phyloP scores from a whole-genome alignment of 257 asterid genomes.

The Solanum ossicruentum region DNA sequence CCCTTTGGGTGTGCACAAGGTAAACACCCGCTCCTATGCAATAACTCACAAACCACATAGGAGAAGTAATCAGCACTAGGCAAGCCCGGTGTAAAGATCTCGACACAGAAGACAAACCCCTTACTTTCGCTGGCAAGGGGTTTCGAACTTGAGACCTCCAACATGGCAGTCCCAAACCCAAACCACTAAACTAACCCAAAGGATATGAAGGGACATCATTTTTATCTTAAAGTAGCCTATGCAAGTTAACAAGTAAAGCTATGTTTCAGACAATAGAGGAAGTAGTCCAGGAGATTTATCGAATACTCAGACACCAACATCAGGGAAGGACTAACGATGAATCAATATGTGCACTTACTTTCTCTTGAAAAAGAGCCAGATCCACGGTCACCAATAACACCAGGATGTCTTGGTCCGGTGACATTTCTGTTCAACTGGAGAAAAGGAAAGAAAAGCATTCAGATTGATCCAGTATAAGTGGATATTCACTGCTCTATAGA shows the following conservation, averaged over 20 bases:
- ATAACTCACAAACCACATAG: too few relatives aligned
- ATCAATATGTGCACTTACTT: conserved; percentile 43
- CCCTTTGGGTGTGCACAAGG: too few relatives aligned
- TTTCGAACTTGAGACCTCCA: too few relatives aligned
- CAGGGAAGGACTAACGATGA: not conserved
- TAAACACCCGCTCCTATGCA: too few relatives aligned
- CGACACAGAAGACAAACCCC: too few relatives aligned
- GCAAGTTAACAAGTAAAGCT: not conserved
- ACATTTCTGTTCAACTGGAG: conserved; percentile 78
- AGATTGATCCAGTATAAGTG: not conserved
- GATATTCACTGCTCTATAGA: not conserved
- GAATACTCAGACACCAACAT: not conserved
- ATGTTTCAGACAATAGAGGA: not conserved
- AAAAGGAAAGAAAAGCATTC: not conserved
- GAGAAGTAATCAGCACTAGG: too few relatives aligned
- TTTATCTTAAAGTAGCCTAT: not conserved
- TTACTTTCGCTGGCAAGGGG: too few relatives aligned
- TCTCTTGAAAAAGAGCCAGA: conserved; percentile 97
- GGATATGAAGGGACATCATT: not conserved
- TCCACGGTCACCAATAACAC: conserved; percentile 95
- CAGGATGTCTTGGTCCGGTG: conserved; percentile 86
- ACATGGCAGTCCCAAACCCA: too few relatives aligned
- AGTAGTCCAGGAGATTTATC: not conserved
- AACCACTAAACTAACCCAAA: too few relatives aligned
- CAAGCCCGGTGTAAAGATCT: too few relatives aligned